phyloP scores from a whole-genome alignment of 1,284 basidiomycete genomes.

The Cryptococcus amylolentus region DNA sequence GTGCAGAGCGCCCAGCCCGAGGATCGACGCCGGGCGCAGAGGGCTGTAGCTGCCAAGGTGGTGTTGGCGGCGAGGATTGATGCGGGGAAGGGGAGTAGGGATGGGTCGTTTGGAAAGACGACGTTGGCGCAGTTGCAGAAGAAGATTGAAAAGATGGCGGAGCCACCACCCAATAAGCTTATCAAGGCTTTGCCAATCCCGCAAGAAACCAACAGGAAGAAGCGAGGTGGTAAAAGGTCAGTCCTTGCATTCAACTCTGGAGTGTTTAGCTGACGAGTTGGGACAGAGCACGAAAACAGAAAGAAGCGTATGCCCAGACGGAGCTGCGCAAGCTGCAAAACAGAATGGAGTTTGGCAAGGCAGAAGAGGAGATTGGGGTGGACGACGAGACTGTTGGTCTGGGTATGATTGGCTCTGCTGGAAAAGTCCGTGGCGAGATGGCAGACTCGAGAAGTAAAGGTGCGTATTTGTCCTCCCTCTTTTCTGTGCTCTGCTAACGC shows the following conservation, averaged over 20 bases:
- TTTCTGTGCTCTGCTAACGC: conserved; percentile 1
- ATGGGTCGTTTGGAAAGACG: conserved; percentile 75
- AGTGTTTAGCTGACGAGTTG: neutral
- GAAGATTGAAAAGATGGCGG: conserved; percentile 84
- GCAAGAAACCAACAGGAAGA: conserved; percentile 90
- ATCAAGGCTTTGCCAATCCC: conserved; percentile 94
- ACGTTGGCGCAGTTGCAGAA: conserved; percentile 83
- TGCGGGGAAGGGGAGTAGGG: conserved; percentile 68
- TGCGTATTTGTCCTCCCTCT: conserved; percentile 46
- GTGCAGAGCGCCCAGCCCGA: conserved; percentile 84
- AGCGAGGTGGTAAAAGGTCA: conserved; percentile 88
- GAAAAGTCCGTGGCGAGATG: conserved; percentile 78
- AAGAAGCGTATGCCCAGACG: conserved; percentile 94
- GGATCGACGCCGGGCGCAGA: conserved; percentile 85
- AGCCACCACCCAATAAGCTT: conserved; percentile 91
- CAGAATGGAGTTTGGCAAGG: conserved; percentile 91
- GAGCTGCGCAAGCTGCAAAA: conserved; percentile 97
- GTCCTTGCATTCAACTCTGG: conserved; percentile 24
- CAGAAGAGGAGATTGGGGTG: conserved; percentile 91
- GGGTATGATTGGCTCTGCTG: conserved; percentile 90
- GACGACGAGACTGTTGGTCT: conserved; percentile 95
- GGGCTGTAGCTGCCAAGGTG: conserved; percentile 77
- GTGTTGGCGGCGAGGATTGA: conserved; percentile 91
- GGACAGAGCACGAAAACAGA: conserved; percentile 83
- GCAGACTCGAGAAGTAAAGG: conserved; percentile 86